Percentiles rank a stretch among this genome's conserved stretches.
Conservation (phyloP, 495 filamentous ascomycete species). For the Echria macrotheca region DNA sequence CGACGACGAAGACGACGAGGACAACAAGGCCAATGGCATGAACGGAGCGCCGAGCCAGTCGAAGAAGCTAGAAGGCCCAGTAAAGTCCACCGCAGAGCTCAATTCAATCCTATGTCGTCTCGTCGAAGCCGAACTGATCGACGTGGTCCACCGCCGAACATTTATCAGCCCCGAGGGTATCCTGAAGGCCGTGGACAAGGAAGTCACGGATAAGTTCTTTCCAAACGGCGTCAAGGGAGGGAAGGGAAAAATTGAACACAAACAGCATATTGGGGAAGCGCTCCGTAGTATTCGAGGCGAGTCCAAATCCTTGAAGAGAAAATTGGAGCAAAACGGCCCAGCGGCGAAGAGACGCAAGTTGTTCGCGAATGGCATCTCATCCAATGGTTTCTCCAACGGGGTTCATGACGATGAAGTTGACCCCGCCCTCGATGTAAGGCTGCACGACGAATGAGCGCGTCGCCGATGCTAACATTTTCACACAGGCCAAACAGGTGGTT, state of each 20-base stretch:
- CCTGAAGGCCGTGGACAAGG: slow-evolving; percentile 32
- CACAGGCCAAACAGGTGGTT: slow-evolving; percentile 54
- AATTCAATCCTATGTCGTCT: slow-evolving; percentile 39
- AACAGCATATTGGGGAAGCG: slow-evolving; percentile 48
- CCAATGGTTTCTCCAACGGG: slow-evolving; percentile 25
- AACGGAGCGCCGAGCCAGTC: slow-evolving; percentile 16
- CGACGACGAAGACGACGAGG: slow-evolving; percentile 14
- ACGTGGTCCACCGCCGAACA: slow-evolving; percentile 31
- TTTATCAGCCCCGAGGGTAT: slow-evolving; percentile 39
- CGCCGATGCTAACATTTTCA: slow-evolving; percentile 24
- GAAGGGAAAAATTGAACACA: slow-evolving; percentile 53
- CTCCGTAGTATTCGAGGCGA: slow-evolving; percentile 45
- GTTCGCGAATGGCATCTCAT: slow-evolving; percentile 28
- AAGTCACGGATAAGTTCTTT: slow-evolving; percentile 36
- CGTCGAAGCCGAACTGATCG: slow-evolving; percentile 41
- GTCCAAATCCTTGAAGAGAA: slow-evolving; percentile 44
- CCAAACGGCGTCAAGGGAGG: slow-evolving; percentile 39
- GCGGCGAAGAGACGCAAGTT: slow-evolving; percentile 46
- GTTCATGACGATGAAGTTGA: slow-evolving; percentile 34
- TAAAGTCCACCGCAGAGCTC: slow-evolving; percentile 30
- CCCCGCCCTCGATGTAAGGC: slow-evolving; percentile 31
- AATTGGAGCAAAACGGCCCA: slow-evolving; percentile 36
- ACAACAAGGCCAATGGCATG: slow-evolving; percentile 15
- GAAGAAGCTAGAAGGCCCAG: slow-evolving; percentile 18
- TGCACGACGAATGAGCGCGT: not conserved